phyloP scores from a whole-genome alignment of 2,329 filamentous ascomycete genomes.

The Trichophyton equinum region DNA sequence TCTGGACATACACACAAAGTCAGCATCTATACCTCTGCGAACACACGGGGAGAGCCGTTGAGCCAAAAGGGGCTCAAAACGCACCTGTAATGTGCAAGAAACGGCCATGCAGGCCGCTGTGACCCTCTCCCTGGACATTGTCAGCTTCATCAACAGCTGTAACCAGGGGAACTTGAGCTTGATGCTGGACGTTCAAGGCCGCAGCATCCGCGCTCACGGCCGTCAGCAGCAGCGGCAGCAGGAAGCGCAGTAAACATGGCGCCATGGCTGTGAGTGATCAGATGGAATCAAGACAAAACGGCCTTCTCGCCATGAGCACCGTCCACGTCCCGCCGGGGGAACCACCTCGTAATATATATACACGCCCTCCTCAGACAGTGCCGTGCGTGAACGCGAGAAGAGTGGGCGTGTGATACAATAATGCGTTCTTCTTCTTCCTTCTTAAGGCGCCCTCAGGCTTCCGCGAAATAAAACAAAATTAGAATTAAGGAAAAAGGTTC shows the following conservation, averaged over 20 bases:
- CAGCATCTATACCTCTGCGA: constrained; percentile 7
- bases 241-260: not conserved
- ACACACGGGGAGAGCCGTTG: not conserved
- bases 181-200: not conserved
- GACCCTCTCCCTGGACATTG: not conserved
- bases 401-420: not conserved
- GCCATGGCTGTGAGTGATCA: not conserved
- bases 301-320: not conserved
- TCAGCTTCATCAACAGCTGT: not conserved
- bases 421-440: too few relatives aligned
- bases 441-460: too few relatives aligned
- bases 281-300: not conserved
- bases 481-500: too few relatives aligned
- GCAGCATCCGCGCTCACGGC: not conserved
- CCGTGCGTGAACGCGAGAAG: not conserved
- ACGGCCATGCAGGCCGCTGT: constrained; percentile 47
- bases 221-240: not conserved
- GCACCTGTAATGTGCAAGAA: constrained; percentile 82
- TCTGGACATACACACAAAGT: constrained; percentile 41
- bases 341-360: not conserved
- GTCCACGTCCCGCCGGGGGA: not conserved
- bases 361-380: not conserved
- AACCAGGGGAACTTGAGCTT: constrained; percentile 7
- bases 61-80: constrained; percentile 6
- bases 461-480: too few relatives aligned